Conservation (phyloP, 2,329 filamentous ascomycete species). For the Biscogniauxia mediterranea region DNA sequence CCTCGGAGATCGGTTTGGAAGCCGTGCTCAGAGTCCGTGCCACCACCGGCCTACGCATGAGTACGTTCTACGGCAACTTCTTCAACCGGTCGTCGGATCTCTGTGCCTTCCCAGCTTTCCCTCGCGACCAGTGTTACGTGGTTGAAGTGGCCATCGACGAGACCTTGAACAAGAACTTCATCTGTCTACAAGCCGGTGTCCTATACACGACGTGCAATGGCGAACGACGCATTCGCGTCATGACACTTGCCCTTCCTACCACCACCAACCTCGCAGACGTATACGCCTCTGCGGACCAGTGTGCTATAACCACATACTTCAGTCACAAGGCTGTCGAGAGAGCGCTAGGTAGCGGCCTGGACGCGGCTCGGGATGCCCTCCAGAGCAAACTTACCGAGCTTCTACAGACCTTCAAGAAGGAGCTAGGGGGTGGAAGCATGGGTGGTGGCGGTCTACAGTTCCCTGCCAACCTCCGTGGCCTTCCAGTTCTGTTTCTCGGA, state of each 20-base stretch:
- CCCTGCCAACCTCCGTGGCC: slow-evolving; percentile 83
- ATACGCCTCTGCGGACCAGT: slow-evolving; percentile 92
- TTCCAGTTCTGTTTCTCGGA: slow-evolving; percentile 88
- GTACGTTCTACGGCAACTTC: slow-evolving; percentile 98
- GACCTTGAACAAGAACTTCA: slow-evolving; percentile 83
- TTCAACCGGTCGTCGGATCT: slow-evolving; percentile 98
- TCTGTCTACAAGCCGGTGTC: slow-evolving; percentile 91
- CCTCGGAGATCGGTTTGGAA: slow-evolving; percentile 91
- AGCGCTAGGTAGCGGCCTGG: slow-evolving; percentile 79
- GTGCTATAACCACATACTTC: slow-evolving; percentile 90
- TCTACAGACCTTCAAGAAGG: slow-evolving; percentile 93
- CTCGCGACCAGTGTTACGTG: slow-evolving; percentile 94
- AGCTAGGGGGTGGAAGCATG: slow-evolving; percentile 93
- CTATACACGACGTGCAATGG: slow-evolving; percentile 98
- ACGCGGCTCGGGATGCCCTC: slow-evolving; percentile 85
- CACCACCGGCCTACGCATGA: slow-evolving; percentile 93
- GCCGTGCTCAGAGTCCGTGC: slow-evolving; percentile 93
- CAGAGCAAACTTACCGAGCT: slow-evolving; percentile 91
- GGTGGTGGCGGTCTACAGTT: slow-evolving; percentile 87
- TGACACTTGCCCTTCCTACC: slow-evolving; percentile 90
- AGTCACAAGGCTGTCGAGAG: slow-evolving; percentile 97
- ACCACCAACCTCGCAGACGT: slow-evolving; percentile 87
- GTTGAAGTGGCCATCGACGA: slow-evolving; percentile 98
- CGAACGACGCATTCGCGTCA: slow-evolving; percentile 88
- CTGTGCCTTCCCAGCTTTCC: slow-evolving; percentile 96